Evolutionary conservation across 1,284 basidiomycete species (phyloP), one percentile per base, ranked within the genome.

Genomic region (Papiliotrema terrestris): DNA sequence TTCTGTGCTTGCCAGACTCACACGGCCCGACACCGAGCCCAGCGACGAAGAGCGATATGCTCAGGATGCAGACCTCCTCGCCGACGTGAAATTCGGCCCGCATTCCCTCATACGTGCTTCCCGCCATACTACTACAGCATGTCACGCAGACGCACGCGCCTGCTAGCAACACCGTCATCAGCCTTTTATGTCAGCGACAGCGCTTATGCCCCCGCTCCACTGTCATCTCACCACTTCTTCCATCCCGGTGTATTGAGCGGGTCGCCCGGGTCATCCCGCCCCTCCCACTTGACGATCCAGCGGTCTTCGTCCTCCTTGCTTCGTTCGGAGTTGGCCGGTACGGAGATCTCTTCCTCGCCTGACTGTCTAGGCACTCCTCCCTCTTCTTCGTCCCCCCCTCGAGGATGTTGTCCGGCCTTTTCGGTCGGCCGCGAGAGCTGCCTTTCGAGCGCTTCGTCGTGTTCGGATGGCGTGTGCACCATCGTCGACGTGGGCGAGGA

Each of bases 111-210:
- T 90, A 87, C 0, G 87, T 84, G 58, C 84, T 84, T 0, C 83
- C 79, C 3, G 86, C 85, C 76, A 88, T 81, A 3, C 85, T 86
- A 0, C 86, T 88, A 19, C 84, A 82, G 68, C 84, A 87, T 0
- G 88, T 85, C 13, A 84, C 85, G 63, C 86, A 86, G 2, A 84
- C 56, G 41, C 67, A 68, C 1, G 65, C 55, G 2, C 67, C 42
- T 1, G 66, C 63, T 9, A 73, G 45, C 3, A 71, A 59, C 4
- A 55, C 51, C 4, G 66, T 63, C 61, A 68, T 68, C 8, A 51
- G 29, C 69, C 68, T 71, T 47, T 9, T n/a, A 20, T 13, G 26
- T 49, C 20, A 41, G 35, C 48, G 43, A 41, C 54, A 48, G 17
- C 19, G 9, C 22, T 14, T 13, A 25, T 9, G n/a, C n/a, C 15